phyloP scores from a whole-genome alignment of 306 rosid species.

The Canavalia gladiata region DNA sequence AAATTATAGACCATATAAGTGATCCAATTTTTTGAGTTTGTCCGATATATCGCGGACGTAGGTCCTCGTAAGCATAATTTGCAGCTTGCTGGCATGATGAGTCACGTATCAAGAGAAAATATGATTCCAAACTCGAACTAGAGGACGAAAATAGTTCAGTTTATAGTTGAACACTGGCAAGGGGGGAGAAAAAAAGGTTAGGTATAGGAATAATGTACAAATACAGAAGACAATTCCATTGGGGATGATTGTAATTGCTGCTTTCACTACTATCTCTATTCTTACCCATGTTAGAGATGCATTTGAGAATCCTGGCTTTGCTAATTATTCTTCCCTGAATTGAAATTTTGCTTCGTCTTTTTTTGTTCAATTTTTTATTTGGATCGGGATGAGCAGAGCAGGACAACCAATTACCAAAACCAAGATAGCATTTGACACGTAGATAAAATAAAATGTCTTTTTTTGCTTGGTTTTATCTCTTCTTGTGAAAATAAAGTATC shows the following conservation, averaged over 20 bases:
- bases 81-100: neutral
- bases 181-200: neutral
- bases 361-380: no score
- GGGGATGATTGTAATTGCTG: no score
- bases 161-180: neutral
- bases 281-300: neutral
- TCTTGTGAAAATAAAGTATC: no score
- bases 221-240: no score
- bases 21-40: no score
- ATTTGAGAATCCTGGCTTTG: neutral
- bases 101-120: neutral
- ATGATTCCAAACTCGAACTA: neutral
- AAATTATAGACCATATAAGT: neutral
- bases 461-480: no score
- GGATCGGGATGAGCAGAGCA: no score
- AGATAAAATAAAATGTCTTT: no score
- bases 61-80: neutral
- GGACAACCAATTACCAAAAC: no score
- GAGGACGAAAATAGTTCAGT: neutral
- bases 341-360: neutral
- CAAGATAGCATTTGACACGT: no score
- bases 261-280: neutral
- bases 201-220: slow-evolving; percentile 10
- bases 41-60: neutral
- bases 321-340: neutral